Evolutionary conservation across 306 rosid species (phyloP), one percentile per base, ranked within the genome.

Genomic region (Cucumis cinereus): DNA sequence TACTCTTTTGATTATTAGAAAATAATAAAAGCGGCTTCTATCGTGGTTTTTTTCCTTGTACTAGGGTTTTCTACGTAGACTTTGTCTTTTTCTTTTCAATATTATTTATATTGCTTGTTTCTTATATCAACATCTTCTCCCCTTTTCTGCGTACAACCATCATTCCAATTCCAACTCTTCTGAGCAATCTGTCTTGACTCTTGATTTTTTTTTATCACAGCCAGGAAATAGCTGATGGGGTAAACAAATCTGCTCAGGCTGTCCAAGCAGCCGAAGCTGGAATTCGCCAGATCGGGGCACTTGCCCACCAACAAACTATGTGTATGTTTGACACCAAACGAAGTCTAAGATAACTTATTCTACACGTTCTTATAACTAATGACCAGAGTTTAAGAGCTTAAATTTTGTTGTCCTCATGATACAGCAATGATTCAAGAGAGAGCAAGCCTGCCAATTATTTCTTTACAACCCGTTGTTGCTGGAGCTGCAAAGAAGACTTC

Each of bases 401-500:
- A 1, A 38, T 43, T 36, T 8, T 59, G 38, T 59, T 23, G 54
- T 38, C 43, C 52, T n/a, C 24, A 36, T 80, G 81, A 58, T 79
- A 10, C 90, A 92, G 99, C 97, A 24, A 89, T 94, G 90, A 94
- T 94, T 78, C 79, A 90, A 81, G 99, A 92, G 87, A 92, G 99
- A 78, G 99, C 97, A 19, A 90, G 75, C 81, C 84, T 92, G 70
- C 99, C 99, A 1, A 58, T 82, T 50, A 94, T 94, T 84, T 89
- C 97, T 12, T 75, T 94, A 80, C 91, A 83, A 72, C 97, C 95
- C 19, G 95, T 83, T 35, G 97, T 94, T 57, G 93, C 83, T 23
- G 96, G 95, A 80, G 95, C 98, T 49, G 97, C 98, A 57, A 91
- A 87, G 86, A 91, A 92, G 89, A 94, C 98, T 56, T 82, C 97